Evolutionary conservation across 306 rosid genomes (phyloP), one percentile per base, ranked within the genome.

Genomic region (Mucuna pruriens): DNA sequence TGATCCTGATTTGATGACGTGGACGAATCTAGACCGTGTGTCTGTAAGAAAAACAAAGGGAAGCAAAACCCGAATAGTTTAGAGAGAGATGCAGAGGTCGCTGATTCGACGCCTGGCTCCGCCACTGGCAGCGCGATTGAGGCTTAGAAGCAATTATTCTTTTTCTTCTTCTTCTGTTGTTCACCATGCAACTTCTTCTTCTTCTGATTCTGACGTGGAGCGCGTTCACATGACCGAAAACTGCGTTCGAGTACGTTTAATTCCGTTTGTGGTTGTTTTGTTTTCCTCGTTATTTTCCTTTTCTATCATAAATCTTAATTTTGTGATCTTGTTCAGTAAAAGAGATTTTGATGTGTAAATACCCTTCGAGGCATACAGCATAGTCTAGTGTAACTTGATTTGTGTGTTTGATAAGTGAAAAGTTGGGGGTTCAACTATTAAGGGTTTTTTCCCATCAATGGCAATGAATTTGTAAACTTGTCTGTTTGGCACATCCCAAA

Each of bases 161-260:
- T 51, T 73, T 55, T 77, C 75, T 33, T 58, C 92, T 48, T 46
- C 94, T 29, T 85, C 88, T 26, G 88, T 87, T 46, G 81, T 87
- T 83, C 89, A 90, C 68, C 90, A 83, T 84, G 42, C 77, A 40
- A 34, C 89, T 52, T 31, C 81, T 48, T 65, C 89, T 0, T 85
- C 86, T 5, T 29, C 88, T 68, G 48, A 52, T 38, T 48, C 82
- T 23, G 78, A 86, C 39, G 17, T 38, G 46, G 92, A 94, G 25
- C 72, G 86, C 4, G 84, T 94, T 76, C 85, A 85, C 58, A 83
- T 94, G 90, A 86, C 97, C 6, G 95, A 91, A 17, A 88, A 75
- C 26, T 91, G 97, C 80, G 80, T 94, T 67, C 94, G 87, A 60
- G 98, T 94, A 84, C 22, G 49, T n/a, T 65, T 36, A 4, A 25